Evolutionary conservation across 2,329 filamentous ascomycete genomes (phyloP).

Genomic region (Stemphylium lycopersici): DNA sequence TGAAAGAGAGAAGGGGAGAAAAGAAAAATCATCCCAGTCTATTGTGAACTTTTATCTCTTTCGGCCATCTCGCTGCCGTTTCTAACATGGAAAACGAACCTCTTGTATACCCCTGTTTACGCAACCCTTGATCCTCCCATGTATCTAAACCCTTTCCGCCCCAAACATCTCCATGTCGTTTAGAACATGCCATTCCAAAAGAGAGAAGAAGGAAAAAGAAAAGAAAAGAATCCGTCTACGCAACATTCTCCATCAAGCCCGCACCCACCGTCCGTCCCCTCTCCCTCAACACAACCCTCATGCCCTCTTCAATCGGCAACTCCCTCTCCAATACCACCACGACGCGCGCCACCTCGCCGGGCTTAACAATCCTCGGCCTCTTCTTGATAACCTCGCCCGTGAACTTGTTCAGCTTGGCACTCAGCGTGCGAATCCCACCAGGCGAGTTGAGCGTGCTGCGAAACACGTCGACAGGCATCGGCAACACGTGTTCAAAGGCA

Average conservation of each 20-base stretch:
- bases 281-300: constrained; percentile 79
- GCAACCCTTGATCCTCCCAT: too few species aligned
- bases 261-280: constrained; percentile 86
- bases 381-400: constrained; percentile 79
- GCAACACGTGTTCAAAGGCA: constrained; percentile 87
- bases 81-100: too few species aligned
- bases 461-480: constrained; percentile 88
- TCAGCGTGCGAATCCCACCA: constrained; percentile 73
- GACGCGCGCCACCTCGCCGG: constrained; percentile 77
- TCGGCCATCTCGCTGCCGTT: too few species aligned
- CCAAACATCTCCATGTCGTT: too few species aligned
- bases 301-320: constrained; percentile 80
- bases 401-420: constrained; percentile 77
- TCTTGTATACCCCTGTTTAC: too few species aligned
- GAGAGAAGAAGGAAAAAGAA: too few species aligned
- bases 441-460: constrained; percentile 80
- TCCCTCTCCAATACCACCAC: constrained; percentile 74
- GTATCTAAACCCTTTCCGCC: too few species aligned
- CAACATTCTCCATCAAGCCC: constrained; percentile 72
- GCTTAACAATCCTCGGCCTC: constrained; percentile 82
- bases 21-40: neutral
- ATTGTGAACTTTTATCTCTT: too few species aligned
- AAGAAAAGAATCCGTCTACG: too few species aligned
- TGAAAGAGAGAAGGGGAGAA: neutral
- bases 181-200: too few species aligned